A percentile compares a stretch with the other conserved stretches of the same genome.
Conservation (phyloP, 768 basidiomycete species). For the Suillus americanus region DNA sequence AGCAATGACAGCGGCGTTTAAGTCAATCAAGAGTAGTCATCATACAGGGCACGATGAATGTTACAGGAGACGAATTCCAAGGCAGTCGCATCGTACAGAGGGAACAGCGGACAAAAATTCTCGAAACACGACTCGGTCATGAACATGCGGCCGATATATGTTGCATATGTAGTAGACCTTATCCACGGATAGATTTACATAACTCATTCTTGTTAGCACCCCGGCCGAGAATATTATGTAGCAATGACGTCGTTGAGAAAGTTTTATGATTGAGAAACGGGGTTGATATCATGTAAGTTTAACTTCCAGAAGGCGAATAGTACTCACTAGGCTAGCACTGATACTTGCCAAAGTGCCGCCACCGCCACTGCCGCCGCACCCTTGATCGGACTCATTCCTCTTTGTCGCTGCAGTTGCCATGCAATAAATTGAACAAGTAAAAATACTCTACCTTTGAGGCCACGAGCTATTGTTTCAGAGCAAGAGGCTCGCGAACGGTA, state of each 20-base stretch:
- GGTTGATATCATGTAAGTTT: background rate
- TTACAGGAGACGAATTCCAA: too few species aligned
- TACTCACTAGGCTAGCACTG: background rate
- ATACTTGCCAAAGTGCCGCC: background rate
- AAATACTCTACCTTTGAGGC: background rate
- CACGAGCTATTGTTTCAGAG: background rate
- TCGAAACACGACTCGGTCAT: background rate
- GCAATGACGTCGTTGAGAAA: background rate
- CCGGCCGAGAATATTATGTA: background rate
- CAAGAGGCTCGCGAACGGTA: background rate
- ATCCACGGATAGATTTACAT: background rate
- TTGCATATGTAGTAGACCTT: too few species aligned
- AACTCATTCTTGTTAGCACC: background rate
- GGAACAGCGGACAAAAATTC: background rate
- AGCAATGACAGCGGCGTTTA: too few species aligned
- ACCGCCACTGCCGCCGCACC: background rate
- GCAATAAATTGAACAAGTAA: too few species aligned
- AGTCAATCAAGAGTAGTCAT: too few species aligned
- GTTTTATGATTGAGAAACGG: background rate
- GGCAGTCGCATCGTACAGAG: too few species aligned
- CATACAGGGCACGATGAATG: too few species aligned
- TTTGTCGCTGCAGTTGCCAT: background rate
- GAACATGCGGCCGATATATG: background rate
- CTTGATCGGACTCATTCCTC: background rate
- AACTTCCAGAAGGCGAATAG: background rate